Evolutionary conservation across 225 moss, liverwort and hornwort genomes (phyloP).

Genomic region (Sphagnum contortum): DNA sequence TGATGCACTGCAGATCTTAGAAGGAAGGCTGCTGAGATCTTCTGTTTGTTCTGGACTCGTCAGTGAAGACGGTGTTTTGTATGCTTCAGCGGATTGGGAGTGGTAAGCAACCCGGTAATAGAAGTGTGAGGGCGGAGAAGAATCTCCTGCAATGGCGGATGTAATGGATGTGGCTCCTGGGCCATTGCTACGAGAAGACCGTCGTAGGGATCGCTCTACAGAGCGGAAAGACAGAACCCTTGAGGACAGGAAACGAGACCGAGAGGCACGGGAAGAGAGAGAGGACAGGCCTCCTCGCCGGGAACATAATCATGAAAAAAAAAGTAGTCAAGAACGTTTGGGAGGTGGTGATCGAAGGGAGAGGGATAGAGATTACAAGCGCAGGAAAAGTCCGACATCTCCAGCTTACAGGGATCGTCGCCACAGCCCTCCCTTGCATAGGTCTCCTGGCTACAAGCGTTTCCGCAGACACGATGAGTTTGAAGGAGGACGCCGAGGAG

Average conservation of each 20-base stretch:
- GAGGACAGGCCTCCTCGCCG: slow-evolving; percentile 80
- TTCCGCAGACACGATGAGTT: slow-evolving; percentile 93
- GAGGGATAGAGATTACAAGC: slow-evolving; percentile 85
- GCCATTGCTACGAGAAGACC: slow-evolving; percentile 53
- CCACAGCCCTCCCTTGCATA: slow-evolving; percentile 59
- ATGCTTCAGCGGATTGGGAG: neutral
- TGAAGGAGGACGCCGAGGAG: slow-evolving; percentile 66
- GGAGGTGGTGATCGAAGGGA: slow-evolving; percentile 61
- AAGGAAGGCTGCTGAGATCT: too few species aligned
- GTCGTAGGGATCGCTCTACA: slow-evolving; percentile 44
- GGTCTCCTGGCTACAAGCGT: slow-evolving; percentile 90
- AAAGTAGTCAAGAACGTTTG: slow-evolving; percentile 60
- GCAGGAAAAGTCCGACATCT: slow-evolving; percentile 92
- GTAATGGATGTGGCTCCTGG: slow-evolving; percentile 54
- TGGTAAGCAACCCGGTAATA: too few species aligned
- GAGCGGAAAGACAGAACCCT: slow-evolving; percentile 40
- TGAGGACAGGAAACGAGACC: slow-evolving; percentile 79
- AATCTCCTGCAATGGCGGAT: slow-evolving; percentile 46
- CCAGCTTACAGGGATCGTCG: slow-evolving; percentile 73
- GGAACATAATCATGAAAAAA: slow-evolving; percentile 44
- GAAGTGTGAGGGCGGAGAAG: neutral
- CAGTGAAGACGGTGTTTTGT: too few species aligned
- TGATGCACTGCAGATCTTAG: too few species aligned
- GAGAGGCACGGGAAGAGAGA: slow-evolving; percentile 55
- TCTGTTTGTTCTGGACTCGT: too few species aligned